Evolutionary conservation across 257 asterid species (phyloP), one percentile per base, ranked within the genome.

Genomic region (Primulina eburnea): DNA sequence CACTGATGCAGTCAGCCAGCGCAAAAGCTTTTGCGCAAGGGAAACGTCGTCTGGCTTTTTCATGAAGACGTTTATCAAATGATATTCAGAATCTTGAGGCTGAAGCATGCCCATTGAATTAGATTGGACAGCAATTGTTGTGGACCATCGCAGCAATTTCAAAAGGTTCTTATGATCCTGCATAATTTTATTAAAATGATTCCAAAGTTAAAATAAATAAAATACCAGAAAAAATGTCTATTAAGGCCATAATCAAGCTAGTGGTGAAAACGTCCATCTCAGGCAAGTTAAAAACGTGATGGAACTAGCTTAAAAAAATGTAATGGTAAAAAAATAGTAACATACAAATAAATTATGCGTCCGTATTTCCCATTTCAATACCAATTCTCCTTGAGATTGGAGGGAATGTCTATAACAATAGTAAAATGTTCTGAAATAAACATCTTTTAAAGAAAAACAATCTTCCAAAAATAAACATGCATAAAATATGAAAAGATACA

Each of bases 1-100:
- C 59, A 79, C 92, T 6, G 96, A 84, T 73, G 97, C 98, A 71
- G 87, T 73, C 77, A 92, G 75, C 97, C 98, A 92, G 74, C 95
- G 85, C 73, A 92, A 75, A 71, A 92, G 97, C 82, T 90, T 90
- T 64, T 89, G 72, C 65, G 76, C 65, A 57, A 88, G 85, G 74
- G 88, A 78, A 57, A 88, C 92, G 71, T 82, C 84, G 20, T 74
- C 62, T 20, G 75, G 73, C 69, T 69, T 79, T 62, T 74, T 72
- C 43, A 21, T 81, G 3, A 86, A 69, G 38, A 62, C 79, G 32
- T 74, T 70, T 33, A 61, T 38, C 47, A 58, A 55, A 70, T 26
- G 60, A 74, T 38, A 30, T 78, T 40, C 67, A 5, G 71, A 71
- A 71, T 75, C 82, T 72, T 82, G 85, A 38, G 73, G 58, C 64